A percentile compares a stretch with the other conserved stretches of the same genome.
These are phyloP conservation scores for Wolfiporia cocos DNA, from an alignment of 1,284 basidiomycete genomes.

Conservation along the genomic window DNA sequence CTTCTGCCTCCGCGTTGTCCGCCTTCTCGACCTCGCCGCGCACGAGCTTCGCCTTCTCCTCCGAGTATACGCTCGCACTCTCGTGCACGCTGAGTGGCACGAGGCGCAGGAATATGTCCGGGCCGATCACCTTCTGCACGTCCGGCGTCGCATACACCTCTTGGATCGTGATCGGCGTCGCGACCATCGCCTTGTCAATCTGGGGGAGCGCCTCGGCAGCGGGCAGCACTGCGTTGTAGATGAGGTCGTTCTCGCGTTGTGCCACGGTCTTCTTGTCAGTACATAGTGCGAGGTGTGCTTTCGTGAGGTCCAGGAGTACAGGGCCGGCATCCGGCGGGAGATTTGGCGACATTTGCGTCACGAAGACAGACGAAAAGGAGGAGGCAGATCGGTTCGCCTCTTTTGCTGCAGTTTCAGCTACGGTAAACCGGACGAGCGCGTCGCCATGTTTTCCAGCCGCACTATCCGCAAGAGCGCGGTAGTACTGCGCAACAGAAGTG, in stretches of 20 bases:
- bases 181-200: conserved; percentile 26
- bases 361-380: conserved; percentile 71
- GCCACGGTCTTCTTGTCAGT: conserved; percentile 75
- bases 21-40: conserved; percentile 85
- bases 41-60: conserved; percentile 97
- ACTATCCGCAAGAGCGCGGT: conserved; percentile 78
- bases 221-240: conserved; percentile 94
- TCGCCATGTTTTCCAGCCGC: conserved; percentile 82
- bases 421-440: conserved; percentile 74
- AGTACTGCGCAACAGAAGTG: conserved; percentile 81
- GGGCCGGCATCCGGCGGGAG: conserved; percentile 85
- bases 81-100: conserved; percentile 95
- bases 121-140: conserved; percentile 92
- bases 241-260: conserved; percentile 91
- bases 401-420: conserved; percentile 81
- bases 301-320: conserved; percentile 77
- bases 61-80: conserved; percentile 93
- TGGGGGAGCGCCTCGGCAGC: conserved; percentile 73
- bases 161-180: conserved; percentile 42
- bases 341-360: conserved; percentile 70
- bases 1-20: conserved; percentile 80
- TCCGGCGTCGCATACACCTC: conserved; percentile 90
- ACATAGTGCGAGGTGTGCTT: conserved; percentile 76
- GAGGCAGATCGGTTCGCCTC: conserved; percentile 73
- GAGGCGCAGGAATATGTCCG: conserved; percentile 85